Evolutionary conservation across 495 filamentous ascomycete genomes (phyloP), one percentile per base, ranked within the genome.

Genomic region (Penicillium diatomitis): DNA sequence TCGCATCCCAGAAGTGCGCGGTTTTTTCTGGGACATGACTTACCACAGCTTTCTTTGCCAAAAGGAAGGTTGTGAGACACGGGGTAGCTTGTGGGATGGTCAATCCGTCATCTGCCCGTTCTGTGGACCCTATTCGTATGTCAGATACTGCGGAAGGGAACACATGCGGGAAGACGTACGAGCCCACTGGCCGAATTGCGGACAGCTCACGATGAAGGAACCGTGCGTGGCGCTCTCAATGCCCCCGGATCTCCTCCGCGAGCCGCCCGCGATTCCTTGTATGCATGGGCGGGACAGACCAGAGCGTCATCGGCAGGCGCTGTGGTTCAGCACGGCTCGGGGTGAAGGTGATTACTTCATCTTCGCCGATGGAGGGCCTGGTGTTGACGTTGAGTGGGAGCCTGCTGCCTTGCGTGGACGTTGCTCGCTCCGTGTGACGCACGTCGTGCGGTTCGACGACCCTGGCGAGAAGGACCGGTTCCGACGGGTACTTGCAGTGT

Each of bases 11-110:
- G 38, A 46, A 3, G 12, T 36, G 5, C 11, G 43, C 27, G 32
- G 33, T 6, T 55, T 39, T 51, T 55, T 41, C 54, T 63, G 52
- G 47, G 53, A 70, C 29, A 55, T 66, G 12, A 54, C 60, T 37
- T 57, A 43, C 44, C 44, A 55, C 30, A 46, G 44, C 0, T 60
- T 69, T 20, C 31, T 38, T 7, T 76, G 73, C 41, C 51, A 56
- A 5, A 53, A 44, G 38, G 30, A 20, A 3, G 51, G 41, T 29
- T 77, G 73, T 49, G 29, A 54, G 0, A 69, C 66, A 46, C 74
- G 73, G 66, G 83, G 82, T 63, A 74, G 77, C 44, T 69, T 73
- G 29, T 65, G 64, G 58, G 71, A 78, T 43, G 48, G 51, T 4
- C 35, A 47, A 20, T 54, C 60, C 6, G 53, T 64, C 8, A 65